These are phyloP conservation scores for Plasmodium vinckei DNA, from an alignment of 169 alveolate genomes.

Conservation along the genomic window DNA sequence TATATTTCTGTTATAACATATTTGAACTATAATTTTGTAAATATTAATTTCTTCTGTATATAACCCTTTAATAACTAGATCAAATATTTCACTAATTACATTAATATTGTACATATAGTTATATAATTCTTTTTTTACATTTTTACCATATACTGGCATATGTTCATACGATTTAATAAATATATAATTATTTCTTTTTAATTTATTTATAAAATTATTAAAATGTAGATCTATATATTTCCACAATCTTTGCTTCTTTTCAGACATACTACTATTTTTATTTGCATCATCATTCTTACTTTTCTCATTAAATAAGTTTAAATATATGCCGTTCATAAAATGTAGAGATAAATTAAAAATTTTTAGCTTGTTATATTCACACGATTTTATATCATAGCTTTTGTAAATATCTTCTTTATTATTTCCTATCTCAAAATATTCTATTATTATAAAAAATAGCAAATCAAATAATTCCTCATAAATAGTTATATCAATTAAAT, in stretches of 20 bases:
- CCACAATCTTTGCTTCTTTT: slow-evolving; percentile 12
- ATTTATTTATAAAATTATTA: slow-evolving; percentile 2
- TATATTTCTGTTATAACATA: slow-evolving; percentile 41
- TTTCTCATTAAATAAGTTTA: slow-evolving; percentile 8
- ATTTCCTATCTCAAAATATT: not conserved
- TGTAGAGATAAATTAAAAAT: slow-evolving; percentile 30
- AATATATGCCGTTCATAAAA: slow-evolving; percentile 36
- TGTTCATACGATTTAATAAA: too few relatives aligned
- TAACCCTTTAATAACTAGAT: slow-evolving; percentile 36
- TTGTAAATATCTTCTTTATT: not conserved
- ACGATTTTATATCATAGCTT: not conserved
- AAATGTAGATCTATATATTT: slow-evolving; percentile 3
- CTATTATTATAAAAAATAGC: not conserved
- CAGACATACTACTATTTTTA: not conserved
- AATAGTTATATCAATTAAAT: slow-evolving; percentile 1
- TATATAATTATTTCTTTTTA: slow-evolving; percentile 3
- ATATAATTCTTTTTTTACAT: slow-evolving; percentile 23
- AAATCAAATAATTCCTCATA: slow-evolving; percentile 19
- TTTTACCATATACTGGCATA: slow-evolving; percentile 19
- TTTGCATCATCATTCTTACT: not conserved
- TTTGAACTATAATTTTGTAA: slow-evolving; percentile 12
- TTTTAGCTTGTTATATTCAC: slow-evolving; percentile 6
- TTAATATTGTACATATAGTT: slow-evolving; percentile 28
- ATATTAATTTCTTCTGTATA: slow-evolving; percentile 21
- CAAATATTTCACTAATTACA: slow-evolving; percentile 47